Evolutionary conservation across 805 yeast genomes (phyloP).

Genomic region (Debaryomyces tyrocola): DNA sequence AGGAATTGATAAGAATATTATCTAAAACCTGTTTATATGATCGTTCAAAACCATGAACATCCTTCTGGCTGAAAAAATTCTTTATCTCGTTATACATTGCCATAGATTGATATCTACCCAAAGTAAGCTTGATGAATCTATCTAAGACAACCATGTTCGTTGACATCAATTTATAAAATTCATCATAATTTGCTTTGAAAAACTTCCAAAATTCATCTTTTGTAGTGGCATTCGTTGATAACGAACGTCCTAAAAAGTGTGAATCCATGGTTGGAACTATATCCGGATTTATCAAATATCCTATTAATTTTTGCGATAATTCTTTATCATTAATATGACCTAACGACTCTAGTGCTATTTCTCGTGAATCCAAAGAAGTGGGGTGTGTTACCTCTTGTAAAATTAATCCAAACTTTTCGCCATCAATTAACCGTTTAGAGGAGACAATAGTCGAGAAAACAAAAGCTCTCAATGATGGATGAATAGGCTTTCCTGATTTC

Average conservation of each 20-base stretch:
- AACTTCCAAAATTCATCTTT: slow-evolving; percentile 49
- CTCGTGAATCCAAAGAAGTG: slow-evolving; percentile 56
- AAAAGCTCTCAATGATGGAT: slow-evolving; percentile 46
- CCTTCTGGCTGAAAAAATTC: slow-evolving; percentile 30
- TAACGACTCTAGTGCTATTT: slow-evolving; percentile 55
- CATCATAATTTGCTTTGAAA: slow-evolving; percentile 48
- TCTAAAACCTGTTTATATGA: slow-evolving; percentile 59
- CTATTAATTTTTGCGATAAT: slow-evolving; percentile 40
- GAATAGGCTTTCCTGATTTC: slow-evolving; percentile 25
- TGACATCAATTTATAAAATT: slow-evolving; percentile 44
- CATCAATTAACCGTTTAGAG: slow-evolving; percentile 23
- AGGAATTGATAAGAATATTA: slow-evolving; percentile 46
- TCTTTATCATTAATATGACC: slow-evolving; percentile 44
- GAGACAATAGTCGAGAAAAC: slow-evolving; percentile 45
- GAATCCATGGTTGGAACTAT: slow-evolving; percentile 59
- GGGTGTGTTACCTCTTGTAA: slow-evolving; percentile 51
- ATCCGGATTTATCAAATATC: slow-evolving; percentile 39
- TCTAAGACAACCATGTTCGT: slow-evolving; percentile 53
- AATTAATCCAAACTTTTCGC: slow-evolving; percentile 32
- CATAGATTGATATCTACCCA: slow-evolving; percentile 39
- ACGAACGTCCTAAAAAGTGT: slow-evolving; percentile 47
- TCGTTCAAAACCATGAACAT: slow-evolving; percentile 51
- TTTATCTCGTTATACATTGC: slow-evolving; percentile 31
- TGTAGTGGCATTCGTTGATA: slow-evolving; percentile 46
- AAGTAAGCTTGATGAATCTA: slow-evolving; percentile 41